These are phyloP conservation scores for Phytopythium oedochilum DNA, from an alignment of 352 stramenopile genomes.

Conservation along the genomic window DNA sequence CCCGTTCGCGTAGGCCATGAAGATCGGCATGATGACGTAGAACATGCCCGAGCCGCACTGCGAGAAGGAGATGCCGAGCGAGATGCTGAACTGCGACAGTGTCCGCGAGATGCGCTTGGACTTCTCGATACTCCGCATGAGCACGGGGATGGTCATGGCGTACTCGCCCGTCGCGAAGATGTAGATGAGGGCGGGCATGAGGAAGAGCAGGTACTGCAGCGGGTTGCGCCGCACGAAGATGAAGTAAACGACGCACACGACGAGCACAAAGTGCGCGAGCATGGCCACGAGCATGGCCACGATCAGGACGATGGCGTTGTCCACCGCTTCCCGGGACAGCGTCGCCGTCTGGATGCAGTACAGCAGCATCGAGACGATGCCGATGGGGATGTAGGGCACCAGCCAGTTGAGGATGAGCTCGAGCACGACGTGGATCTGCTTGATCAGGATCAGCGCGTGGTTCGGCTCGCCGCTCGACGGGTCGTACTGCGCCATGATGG, in stretches of 20 bases:
- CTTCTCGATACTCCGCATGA: constrained; percentile 58
- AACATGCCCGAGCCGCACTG: constrained; percentile 48
- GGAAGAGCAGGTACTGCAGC: constrained; percentile 48
- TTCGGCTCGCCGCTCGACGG: constrained; percentile 31
- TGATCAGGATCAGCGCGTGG: constrained; percentile 47
- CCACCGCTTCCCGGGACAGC: constrained; percentile 25
- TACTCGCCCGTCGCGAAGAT: constrained; percentile 46
- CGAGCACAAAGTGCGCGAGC: constrained; percentile 37
- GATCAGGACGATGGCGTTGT: constrained; percentile 31
- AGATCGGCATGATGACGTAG: constrained; percentile 46
- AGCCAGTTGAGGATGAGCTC: constrained; percentile 72
- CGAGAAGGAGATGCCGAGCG: constrained; percentile 39
- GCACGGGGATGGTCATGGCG: constrained; percentile 47
- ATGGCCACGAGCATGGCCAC: constrained; percentile 40
- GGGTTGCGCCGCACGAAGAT: constrained; percentile 62
- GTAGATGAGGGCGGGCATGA: constrained; percentile 49
- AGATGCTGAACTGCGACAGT: constrained; percentile 56
- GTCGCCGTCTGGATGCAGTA: constrained; percentile 48
- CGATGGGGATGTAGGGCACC: constrained; percentile 42
- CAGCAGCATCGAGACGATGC: constrained; percentile 44
- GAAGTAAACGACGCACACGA: constrained; percentile 49
- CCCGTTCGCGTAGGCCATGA: constrained; percentile 59
- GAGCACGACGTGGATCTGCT: constrained; percentile 52
- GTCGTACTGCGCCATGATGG: constrained; percentile 46
- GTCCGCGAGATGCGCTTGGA: constrained; percentile 59